phyloP scores from a whole-genome alignment of 2,329 filamentous ascomycete genomes.

The Penicillium sp. region DNA sequence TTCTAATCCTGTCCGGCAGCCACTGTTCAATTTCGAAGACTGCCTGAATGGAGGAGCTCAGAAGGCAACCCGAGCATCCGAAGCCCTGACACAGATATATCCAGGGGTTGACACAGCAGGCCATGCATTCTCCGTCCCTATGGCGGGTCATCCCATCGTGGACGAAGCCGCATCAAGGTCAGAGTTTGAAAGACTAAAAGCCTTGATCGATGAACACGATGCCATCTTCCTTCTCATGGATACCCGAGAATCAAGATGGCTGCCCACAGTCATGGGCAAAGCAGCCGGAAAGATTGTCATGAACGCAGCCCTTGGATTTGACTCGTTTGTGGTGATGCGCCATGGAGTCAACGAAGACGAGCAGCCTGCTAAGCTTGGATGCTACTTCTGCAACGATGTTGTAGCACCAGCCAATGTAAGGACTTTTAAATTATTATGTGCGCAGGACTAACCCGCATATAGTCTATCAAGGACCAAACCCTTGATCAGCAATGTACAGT shows the following conservation, averaged over 20 bases:
- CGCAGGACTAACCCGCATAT: slow-evolving; percentile 17
- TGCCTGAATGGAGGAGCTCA: slow-evolving; percentile 80
- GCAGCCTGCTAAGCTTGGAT: slow-evolving; percentile 72
- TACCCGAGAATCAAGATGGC: slow-evolving; percentile 88
- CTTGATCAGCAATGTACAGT: slow-evolving; percentile 98
- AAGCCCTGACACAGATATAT: slow-evolving; percentile 81
- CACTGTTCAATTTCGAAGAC: slow-evolving; percentile 86
- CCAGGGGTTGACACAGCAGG: slow-evolving; percentile 83
- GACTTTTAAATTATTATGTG: slow-evolving; percentile 24
- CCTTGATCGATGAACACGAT: slow-evolving; percentile 81
- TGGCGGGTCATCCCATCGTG: slow-evolving; percentile 87
- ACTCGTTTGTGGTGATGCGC: slow-evolving; percentile 96
- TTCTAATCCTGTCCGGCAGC: slow-evolving; percentile 94
- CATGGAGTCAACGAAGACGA: slow-evolving; percentile 70
- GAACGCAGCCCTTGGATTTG: slow-evolving; percentile 94
- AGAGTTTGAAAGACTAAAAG: slow-evolving; percentile 74
- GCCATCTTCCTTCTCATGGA: slow-evolving; percentile 97
- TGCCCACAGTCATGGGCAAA: slow-evolving; percentile 95
- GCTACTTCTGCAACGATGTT: slow-evolving; percentile 98
- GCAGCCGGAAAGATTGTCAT: slow-evolving; percentile 90
- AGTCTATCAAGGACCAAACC: slow-evolving; percentile 93
- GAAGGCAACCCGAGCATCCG: slow-evolving; percentile 80
- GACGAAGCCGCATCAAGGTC: slow-evolving; percentile 68
- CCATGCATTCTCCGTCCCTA: slow-evolving; percentile 82
- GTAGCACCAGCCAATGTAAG: slow-evolving; percentile 90